Conservation (phyloP, 148 eudicot species). For the Chenopodium berlandieri region DNA sequence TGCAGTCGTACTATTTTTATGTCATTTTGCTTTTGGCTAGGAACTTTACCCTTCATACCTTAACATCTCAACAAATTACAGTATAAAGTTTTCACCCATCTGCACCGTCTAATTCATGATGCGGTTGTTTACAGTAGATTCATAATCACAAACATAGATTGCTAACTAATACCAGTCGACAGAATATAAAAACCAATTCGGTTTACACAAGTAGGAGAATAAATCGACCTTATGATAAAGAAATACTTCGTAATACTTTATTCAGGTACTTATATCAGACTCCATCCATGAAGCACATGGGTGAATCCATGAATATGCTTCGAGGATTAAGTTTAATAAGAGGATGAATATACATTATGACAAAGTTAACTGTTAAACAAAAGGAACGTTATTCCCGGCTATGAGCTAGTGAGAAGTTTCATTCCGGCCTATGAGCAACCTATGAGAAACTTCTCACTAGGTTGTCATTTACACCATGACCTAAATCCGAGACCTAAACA, state of each 20-base stretch:
- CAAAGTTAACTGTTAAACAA: not conserved
- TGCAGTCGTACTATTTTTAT: not conserved
- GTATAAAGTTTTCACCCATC: not conserved
- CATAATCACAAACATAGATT: not conserved
- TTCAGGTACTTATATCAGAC: not conserved
- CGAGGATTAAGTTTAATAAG: not conserved
- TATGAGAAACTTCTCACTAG: not conserved
- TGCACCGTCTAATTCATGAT: not conserved
- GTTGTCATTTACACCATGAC: not conserved
- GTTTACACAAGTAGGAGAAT: not conserved
- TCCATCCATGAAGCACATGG: not conserved
- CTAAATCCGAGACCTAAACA: too few relatives aligned
- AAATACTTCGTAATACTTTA: not conserved
- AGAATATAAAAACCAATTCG: not conserved
- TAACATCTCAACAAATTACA: not conserved
- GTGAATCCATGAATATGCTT: not conserved
- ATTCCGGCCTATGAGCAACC: too few relatives aligned
- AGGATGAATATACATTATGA: too few relatives aligned
- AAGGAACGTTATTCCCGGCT: not conserved
- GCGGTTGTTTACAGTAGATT: not conserved
- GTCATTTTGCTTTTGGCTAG: not conserved
- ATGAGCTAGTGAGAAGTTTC: too few relatives aligned
- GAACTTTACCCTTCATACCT: not conserved
- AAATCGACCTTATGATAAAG: not conserved
- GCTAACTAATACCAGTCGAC: not conserved